These are phyloP conservation scores for Calonectria naviculata DNA, from an alignment of 2,329 filamentous ascomycete genomes.

Conservation along the genomic window DNA sequence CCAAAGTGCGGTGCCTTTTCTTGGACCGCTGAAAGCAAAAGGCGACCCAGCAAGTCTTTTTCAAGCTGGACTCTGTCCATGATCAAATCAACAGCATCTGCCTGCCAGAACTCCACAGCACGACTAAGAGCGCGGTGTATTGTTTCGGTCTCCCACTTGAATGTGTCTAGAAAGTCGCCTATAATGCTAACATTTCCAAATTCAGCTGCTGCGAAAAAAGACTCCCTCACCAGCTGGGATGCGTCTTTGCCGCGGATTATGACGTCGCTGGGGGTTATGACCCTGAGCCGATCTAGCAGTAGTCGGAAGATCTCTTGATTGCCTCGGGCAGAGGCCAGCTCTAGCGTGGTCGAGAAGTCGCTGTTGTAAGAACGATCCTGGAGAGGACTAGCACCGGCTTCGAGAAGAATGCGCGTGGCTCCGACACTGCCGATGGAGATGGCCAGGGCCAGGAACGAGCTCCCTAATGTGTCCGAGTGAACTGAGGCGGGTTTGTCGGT, in stretches of 20 bases:
- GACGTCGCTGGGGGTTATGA: neutral
- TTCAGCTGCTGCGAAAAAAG: neutral
- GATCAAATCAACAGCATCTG: neutral
- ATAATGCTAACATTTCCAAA: neutral
- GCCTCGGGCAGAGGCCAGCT: neutral
- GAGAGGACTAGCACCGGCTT: neutral
- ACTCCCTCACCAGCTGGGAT: neutral
- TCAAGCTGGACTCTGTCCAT: neutral
- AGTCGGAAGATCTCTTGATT: neutral
- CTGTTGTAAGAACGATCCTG: too few species aligned
- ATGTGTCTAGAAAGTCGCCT: neutral
- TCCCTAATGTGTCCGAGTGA: neutral
- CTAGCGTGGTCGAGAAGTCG: neutral
- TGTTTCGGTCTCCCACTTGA: neutral
- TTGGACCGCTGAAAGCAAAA: neutral
- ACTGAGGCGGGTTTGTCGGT: neutral
- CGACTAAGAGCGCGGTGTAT: neutral
- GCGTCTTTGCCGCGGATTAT: neutral
- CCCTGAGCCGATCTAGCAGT: neutral
- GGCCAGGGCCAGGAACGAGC: neutral
- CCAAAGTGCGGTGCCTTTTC: too few species aligned
- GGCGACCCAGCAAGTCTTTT: neutral
- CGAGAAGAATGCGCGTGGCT: neutral
- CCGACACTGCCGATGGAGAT: neutral
- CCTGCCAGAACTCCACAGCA: neutral